Conservation (phyloP, 805 yeast species). For the Wickerhamiella azymoides region DNA sequence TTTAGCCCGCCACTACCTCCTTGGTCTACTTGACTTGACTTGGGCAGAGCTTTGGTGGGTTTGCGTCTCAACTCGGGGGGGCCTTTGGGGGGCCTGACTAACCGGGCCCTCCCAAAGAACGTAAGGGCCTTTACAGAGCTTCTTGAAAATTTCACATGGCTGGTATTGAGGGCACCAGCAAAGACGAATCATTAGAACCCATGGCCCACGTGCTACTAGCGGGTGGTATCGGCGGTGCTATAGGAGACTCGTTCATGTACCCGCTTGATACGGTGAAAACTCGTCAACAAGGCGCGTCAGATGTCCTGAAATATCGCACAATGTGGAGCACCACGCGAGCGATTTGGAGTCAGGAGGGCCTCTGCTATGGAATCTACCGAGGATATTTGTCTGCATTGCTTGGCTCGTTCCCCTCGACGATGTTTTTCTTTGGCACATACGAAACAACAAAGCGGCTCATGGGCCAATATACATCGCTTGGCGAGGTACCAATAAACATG, state of each 20-base stretch:
- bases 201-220: conserved; percentile 41
- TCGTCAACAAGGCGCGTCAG: conserved; percentile 88
- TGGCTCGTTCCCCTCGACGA: conserved; percentile 83
- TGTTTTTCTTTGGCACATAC: conserved; percentile 85
- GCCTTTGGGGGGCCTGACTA: neutral
- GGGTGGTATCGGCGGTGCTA: conserved; percentile 89
- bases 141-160: neutral
- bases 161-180: neutral
- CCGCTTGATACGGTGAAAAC: conserved; percentile 94
- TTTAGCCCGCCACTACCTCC: too few relatives aligned
- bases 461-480: conserved; percentile 46
- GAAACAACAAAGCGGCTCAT: conserved; percentile 63
- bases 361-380: conserved; percentile 71
- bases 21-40: too few relatives aligned
- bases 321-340: conserved; percentile 66
- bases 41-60: too few relatives aligned
- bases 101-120: neutral
- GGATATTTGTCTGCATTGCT: conserved; percentile 87
- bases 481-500: conserved; percentile 70
- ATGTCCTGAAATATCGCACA: conserved; percentile 48
- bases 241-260: conserved; percentile 90
- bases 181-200: conserved; percentile 9
- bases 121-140: neutral
- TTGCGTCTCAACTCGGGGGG: too few relatives aligned
- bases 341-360: conserved; percentile 73